phyloP scores from a whole-genome alignment of 768 basidiomycete species.

The Calocera viscosa region DNA sequence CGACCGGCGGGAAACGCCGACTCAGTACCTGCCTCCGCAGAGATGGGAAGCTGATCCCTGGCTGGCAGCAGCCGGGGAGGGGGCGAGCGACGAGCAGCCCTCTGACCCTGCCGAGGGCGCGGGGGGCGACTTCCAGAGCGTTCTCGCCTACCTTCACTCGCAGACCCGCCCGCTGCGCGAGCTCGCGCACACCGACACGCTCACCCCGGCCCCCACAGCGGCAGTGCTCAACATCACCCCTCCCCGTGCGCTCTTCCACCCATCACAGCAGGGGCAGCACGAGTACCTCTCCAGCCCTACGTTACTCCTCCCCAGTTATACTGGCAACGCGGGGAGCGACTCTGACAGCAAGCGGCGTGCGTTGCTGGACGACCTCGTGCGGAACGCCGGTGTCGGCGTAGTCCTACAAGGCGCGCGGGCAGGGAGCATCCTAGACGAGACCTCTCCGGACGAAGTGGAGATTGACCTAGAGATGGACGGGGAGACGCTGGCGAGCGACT shows the following conservation, averaged over 20 bases:
- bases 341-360: not conserved
- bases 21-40: not conserved
- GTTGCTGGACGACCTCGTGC: conserved; percentile 3
- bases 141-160: not conserved
- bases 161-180: not conserved
- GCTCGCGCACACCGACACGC: not conserved
- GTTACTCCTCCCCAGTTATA: not conserved
- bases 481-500: not conserved
- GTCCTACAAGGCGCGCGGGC: not conserved
- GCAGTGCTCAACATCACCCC: too few relatives aligned
- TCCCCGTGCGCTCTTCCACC: too few relatives aligned
- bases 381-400: not conserved
- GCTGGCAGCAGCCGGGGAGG: not conserved
- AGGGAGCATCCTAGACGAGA: not conserved
- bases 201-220: not conserved
- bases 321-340: not conserved
- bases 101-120: not conserved
- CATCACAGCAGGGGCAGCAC: too few relatives aligned
- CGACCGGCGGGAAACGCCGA: not conserved
- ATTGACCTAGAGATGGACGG: not conserved
- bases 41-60: not conserved
- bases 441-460: not conserved
- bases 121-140: not conserved
- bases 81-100: not conserved
- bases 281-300: not conserved